A percentile compares a stretch with the other conserved stretches of the same genome.
Conservation (phyloP, 2,329 filamentous ascomycete genomes). For the Fusarium tjaetaba region DNA sequence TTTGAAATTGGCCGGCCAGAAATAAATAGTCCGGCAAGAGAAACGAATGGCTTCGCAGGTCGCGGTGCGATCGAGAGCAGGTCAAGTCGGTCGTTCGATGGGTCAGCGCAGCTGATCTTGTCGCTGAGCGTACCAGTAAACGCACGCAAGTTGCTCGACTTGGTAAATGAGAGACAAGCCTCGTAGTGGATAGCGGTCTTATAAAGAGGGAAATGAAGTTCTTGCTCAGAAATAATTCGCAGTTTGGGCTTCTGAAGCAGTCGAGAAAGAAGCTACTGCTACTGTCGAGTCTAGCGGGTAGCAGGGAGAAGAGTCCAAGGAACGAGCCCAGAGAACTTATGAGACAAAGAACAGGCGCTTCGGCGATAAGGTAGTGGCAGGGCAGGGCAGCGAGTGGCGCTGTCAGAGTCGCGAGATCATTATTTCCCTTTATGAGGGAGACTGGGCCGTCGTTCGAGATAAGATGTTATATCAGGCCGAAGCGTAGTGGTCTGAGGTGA, state of each 20-base stretch:
- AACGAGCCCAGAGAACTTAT: constrained; percentile 41
- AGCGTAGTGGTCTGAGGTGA: constrained; percentile 12
- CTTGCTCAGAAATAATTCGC: constrained; percentile 13
- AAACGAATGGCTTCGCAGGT: constrained; percentile 40
- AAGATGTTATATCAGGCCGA: constrained; percentile 32
- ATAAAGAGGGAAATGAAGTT: neutral
- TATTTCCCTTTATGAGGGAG: constrained; percentile 38
- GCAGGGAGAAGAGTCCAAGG: constrained; percentile 41
- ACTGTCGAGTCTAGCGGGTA: constrained; percentile 41
- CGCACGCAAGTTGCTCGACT: constrained; percentile 17
- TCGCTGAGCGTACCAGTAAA: constrained; percentile 31
- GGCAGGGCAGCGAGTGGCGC: constrained; percentile 39
- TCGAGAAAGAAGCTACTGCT: constrained; percentile 29
- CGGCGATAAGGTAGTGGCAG: constrained; percentile 41
- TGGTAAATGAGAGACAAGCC: constrained; percentile 27
- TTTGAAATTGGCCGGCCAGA: constrained; percentile 20
- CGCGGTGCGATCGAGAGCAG: constrained; percentile 31
- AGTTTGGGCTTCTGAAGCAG: constrained; percentile 26
- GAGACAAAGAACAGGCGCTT: constrained; percentile 48
- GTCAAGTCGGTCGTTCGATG: constrained; percentile 38
- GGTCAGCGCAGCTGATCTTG: constrained; percentile 46
- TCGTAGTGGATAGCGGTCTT: neutral
- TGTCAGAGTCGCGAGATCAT: constrained; percentile 45
- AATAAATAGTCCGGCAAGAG: constrained; percentile 10
- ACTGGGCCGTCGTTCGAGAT: constrained; percentile 35